Percentiles rank a stretch among this genome's conserved stretches.
phyloP scores from a whole-genome alignment of 805 yeast species.

The Kodamaea hsintzibuensis region DNA sequence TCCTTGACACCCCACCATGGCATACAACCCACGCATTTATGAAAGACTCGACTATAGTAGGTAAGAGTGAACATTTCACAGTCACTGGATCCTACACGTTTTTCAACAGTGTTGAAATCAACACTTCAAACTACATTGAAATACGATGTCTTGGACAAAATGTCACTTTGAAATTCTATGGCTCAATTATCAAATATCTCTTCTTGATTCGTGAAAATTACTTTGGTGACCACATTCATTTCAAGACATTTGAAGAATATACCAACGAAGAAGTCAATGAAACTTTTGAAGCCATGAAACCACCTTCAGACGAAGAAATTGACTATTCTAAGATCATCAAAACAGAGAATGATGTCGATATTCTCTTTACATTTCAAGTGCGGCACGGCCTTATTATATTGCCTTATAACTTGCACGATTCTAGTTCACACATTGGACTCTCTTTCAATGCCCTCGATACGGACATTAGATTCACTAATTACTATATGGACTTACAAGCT shows the following conservation, averaged over 20 bases:
- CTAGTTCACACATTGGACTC: slow-evolving; percentile 59
- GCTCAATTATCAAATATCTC: slow-evolving; percentile 73
- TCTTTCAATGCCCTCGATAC: slow-evolving; percentile 66
- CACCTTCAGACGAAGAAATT: not conserved
- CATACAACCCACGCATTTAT: slow-evolving; percentile 78
- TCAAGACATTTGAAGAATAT: slow-evolving; percentile 85
- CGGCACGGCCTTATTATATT: slow-evolving; percentile 68
- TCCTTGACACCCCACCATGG: slow-evolving; percentile 86
- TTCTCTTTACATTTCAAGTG: slow-evolving; percentile 69
- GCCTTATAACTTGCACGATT: slow-evolving; percentile 72
- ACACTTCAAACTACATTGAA: slow-evolving; percentile 66
- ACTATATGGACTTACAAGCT: slow-evolving; percentile 89
- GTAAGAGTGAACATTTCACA: slow-evolving; percentile 61
- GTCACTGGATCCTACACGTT: slow-evolving; percentile 68
- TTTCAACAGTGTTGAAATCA: slow-evolving; percentile 57
- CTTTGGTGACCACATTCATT: slow-evolving; percentile 83
- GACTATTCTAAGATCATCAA: slow-evolving; percentile 45
- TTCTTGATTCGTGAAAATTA: slow-evolving; percentile 82
- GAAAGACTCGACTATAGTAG: slow-evolving; percentile 57
- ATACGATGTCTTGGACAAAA: slow-evolving; percentile 66
- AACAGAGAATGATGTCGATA: slow-evolving; percentile 73
- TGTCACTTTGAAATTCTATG: slow-evolving; percentile 72
- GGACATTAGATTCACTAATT: slow-evolving; percentile 85
- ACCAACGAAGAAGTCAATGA: slow-evolving; percentile 24
- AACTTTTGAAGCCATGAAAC: not conserved